Evolutionary conservation across 2,329 filamentous ascomycete species (phyloP).

Genomic region (Amesomyces nigricolor): DNA sequence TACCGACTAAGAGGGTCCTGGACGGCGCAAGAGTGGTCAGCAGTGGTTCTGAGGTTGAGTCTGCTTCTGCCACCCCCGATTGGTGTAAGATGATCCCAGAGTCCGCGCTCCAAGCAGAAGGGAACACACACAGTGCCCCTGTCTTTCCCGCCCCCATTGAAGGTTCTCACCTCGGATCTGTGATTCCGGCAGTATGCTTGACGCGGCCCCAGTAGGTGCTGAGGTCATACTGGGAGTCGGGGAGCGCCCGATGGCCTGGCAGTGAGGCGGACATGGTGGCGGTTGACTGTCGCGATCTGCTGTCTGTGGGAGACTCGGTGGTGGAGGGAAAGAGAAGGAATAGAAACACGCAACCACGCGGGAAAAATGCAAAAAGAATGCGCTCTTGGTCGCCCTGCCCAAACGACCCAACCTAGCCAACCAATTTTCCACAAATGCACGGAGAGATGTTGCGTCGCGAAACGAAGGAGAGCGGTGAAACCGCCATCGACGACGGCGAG

Average conservation of each 20-base stretch:
- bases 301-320: not conserved
- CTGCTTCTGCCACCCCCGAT: not conserved
- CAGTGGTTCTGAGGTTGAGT: not conserved
- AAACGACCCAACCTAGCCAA: not conserved
- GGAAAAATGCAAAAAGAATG: not conserved
- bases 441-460: not conserved
- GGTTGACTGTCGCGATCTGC: not conserved
- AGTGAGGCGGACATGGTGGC: slow-evolving; percentile 58
- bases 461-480: slow-evolving; percentile 16
- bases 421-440: not conserved
- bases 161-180: slow-evolving; percentile 82
- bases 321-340: not conserved
- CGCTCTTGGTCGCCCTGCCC: not conserved
- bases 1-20: slow-evolving; percentile 81
- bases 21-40: slow-evolving; percentile 9
- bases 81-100: not conserved
- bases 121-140: slow-evolving; percentile 6
- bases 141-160: slow-evolving; percentile 11
- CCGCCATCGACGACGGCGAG: not conserved
- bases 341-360: not conserved
- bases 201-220: slow-evolving; percentile 93
- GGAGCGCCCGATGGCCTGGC: slow-evolving; percentile 70
- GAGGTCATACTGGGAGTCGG: slow-evolving; percentile 87
- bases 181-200: slow-evolving; percentile 78
- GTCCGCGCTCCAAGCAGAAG: slow-evolving; percentile 2